A percentile compares a stretch with the other conserved stretches of the same genome.
Conservation (phyloP, 345 rosid species). For the Eucalyptus curtisii region DNA sequence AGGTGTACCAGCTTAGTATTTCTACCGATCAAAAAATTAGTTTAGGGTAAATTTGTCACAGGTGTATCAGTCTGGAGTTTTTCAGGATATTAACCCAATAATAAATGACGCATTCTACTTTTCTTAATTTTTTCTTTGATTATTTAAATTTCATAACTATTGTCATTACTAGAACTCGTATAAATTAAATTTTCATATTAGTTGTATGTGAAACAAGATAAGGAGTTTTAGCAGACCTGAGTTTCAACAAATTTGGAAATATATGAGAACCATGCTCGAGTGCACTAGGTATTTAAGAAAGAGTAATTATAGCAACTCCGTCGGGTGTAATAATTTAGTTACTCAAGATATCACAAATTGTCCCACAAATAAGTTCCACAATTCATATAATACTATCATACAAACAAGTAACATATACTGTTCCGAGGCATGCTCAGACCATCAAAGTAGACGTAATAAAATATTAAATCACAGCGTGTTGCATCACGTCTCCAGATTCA, state of each 20-base stretch:
- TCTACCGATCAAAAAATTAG: no score
- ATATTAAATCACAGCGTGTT: neutral
- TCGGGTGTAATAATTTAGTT: neutral
- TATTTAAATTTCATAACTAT: neutral
- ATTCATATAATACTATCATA: neutral
- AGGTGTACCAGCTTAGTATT: no score
- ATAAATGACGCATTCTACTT: neutral
- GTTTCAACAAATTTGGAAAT: neutral
- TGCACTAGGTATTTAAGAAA: neutral
- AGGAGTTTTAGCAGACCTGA: neutral
- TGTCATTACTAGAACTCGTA: neutral
- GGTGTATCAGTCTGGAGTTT: no score
- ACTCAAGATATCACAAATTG: neutral
- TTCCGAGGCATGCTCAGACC: neutral
- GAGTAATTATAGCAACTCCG: neutral
- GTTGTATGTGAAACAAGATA: neutral
- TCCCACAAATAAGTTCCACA: neutral
- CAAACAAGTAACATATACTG: neutral
- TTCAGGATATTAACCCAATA: neutral
- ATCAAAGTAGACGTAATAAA: neutral
- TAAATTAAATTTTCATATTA: neutral
- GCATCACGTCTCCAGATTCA: neutral
- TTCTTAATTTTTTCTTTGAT: neutral
- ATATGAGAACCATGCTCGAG: neutral
- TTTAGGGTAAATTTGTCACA: no score